A percentile compares a stretch with the other conserved stretches of the same genome.
phyloP scores from a whole-genome alignment of 116 monocot species.

The Zostera marina region DNA sequence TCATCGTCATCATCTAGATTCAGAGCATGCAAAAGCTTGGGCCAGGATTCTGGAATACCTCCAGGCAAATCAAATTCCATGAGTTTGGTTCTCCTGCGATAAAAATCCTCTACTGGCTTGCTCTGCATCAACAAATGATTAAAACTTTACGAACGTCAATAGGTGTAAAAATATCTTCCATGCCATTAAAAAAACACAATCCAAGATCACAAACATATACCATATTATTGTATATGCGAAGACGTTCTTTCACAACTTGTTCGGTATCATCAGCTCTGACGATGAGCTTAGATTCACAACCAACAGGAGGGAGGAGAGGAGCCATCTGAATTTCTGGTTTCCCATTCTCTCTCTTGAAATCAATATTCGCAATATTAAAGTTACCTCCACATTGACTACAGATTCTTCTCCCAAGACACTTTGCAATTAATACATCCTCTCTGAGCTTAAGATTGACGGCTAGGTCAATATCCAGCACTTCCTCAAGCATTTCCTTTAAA shows the following conservation, averaged over 20 bases:
- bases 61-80: conserved; percentile 68
- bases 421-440: conserved; percentile 66
- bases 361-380: conserved; percentile 73
- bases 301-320: conserved; percentile 71
- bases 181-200: no score
- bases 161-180: no score
- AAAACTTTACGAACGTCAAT: no score
- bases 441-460: conserved; percentile 81
- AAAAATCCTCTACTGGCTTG: conserved; percentile 72
- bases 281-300: conserved; percentile 72
- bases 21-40: conserved; percentile 43
- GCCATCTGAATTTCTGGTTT: conserved; percentile 68
- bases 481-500: conserved; percentile 80
- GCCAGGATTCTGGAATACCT: conserved; percentile 64
- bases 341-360: conserved; percentile 70
- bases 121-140: conserved; percentile 32
- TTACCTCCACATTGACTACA: conserved; percentile 85
- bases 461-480: conserved; percentile 71
- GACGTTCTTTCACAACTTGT: conserved; percentile 69
- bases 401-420: conserved; percentile 92
- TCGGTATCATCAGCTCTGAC: conserved; percentile 77
- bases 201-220: no score
- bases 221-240: conserved; percentile 70
- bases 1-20: conserved; percentile 41
- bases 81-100: conserved; percentile 53